Evolutionary conservation across 2,329 filamentous ascomycete species (phyloP).

Genomic region (Mollisiaceae sp.): DNA sequence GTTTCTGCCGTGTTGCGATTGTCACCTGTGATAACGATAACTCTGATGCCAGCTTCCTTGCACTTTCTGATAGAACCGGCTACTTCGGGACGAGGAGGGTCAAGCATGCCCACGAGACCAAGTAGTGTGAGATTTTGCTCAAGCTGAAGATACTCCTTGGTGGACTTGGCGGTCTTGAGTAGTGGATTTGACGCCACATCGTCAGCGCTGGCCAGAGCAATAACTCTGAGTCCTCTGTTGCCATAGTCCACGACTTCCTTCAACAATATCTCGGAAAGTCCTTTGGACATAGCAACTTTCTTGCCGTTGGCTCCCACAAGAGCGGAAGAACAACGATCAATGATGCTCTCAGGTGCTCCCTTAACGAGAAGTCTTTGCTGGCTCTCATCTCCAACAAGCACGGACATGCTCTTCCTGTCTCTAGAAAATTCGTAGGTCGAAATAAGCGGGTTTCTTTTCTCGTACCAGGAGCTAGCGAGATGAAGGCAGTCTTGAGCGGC

Average conservation of each 20-base stretch:
- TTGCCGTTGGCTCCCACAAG: conserved; percentile 80
- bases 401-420: conserved; percentile 99
- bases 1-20: conserved; percentile 97
- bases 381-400: conserved; percentile 74
- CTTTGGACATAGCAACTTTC: conserved; percentile 72
- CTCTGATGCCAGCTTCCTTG: conserved; percentile 89
- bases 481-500: conserved; percentile 70
- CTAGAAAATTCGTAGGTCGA: conserved; percentile 96
- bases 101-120: conserved; percentile 93
- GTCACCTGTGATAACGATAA: conserved; percentile 97
- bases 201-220: conserved; percentile 86
- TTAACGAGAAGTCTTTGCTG: conserved; percentile 89
- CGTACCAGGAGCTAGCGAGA: conserved; percentile 83
- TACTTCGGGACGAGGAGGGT: conserved; percentile 93
- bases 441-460: conserved; percentile 73
- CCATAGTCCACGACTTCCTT: conserved; percentile 89
- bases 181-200: conserved; percentile 74
- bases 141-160: conserved; percentile 80
- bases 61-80: conserved; percentile 85
- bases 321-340: conserved; percentile 87
- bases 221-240: conserved; percentile 90
- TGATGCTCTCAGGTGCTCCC: conserved; percentile 91
- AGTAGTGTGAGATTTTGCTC: conserved; percentile 95
- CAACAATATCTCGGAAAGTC: conserved; percentile 71
- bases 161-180: conserved; percentile 76